Conservation (phyloP, 2,329 filamentous ascomycete genomes). For the Xenoacremonium recifei region DNA sequence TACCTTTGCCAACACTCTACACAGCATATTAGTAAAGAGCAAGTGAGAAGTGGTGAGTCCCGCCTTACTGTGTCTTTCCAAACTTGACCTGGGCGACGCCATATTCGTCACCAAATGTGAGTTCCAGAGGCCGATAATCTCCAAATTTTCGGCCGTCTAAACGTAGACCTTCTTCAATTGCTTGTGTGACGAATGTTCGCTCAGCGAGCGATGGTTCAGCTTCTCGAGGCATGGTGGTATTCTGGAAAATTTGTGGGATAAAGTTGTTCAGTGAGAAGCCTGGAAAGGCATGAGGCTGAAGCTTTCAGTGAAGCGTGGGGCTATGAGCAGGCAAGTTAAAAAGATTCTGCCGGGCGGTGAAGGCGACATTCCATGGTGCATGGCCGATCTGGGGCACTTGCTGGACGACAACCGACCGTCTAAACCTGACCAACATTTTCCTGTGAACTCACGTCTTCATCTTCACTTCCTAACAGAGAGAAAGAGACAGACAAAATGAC, state of each 20-base stretch:
- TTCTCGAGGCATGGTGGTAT: slow-evolving; percentile 79
- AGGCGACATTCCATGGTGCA: slow-evolving; percentile 9
- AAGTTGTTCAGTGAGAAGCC: slow-evolving; percentile 8
- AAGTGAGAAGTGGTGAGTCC: too few relatives aligned
- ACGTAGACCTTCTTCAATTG: slow-evolving; percentile 76
- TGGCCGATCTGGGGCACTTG: too few relatives aligned
- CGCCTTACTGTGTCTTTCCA: slow-evolving; percentile 79
- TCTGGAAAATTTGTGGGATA: slow-evolving; percentile 10
- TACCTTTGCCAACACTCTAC: slow-evolving; percentile 77
- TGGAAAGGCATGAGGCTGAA: slow-evolving; percentile 2
- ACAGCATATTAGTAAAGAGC: slow-evolving; percentile 8
- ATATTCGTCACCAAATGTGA: slow-evolving; percentile 87
- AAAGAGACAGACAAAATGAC: slow-evolving; percentile 52
- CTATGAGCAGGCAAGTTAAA: slow-evolving; percentile 19
- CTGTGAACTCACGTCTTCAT: too few relatives aligned
- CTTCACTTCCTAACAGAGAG: too few relatives aligned
- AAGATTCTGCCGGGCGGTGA: slow-evolving; percentile 53
- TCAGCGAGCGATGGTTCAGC: slow-evolving; percentile 87
- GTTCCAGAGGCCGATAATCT: slow-evolving; percentile 72
- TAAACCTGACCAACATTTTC: too few relatives aligned
- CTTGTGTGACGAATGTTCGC: slow-evolving; percentile 79
- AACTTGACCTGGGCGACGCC: slow-evolving; percentile 84
- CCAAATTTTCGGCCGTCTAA: slow-evolving; percentile 82
- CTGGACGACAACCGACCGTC: too few relatives aligned
- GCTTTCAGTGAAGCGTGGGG: slow-evolving; percentile 6